A percentile compares a stretch with the other conserved stretches of the same genome.
Conservation (phyloP, 768 basidiomycete species). For the Coprinopsis cinerea region DNA sequence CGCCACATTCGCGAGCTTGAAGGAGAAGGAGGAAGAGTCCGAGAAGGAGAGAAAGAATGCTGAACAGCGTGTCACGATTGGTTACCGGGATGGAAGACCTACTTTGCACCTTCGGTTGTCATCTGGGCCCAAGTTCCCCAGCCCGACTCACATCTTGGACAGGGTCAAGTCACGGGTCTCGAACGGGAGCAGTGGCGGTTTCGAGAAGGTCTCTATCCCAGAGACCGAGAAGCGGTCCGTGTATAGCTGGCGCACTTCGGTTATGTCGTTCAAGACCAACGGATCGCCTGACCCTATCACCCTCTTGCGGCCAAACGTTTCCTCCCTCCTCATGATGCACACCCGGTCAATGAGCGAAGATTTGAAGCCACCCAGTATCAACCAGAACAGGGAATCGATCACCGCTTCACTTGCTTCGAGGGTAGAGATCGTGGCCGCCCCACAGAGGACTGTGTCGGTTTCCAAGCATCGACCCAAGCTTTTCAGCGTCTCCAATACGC, state of each 20-base stretch:
- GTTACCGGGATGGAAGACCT: constrained; percentile 39
- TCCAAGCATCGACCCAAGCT: constrained; percentile 18
- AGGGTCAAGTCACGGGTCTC: constrained; percentile 15
- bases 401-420: constrained; percentile 9
- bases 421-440: constrained; percentile 22
- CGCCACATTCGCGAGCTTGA: constrained; percentile 7
- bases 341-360: not conserved
- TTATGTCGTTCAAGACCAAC: not conserved
- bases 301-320: not conserved
- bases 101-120: constrained; percentile 54
- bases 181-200: not conserved
- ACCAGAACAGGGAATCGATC: constrained; percentile 12
- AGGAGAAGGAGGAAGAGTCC: constrained; percentile 14
- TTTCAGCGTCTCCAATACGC: constrained; percentile 6
- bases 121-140: constrained; percentile 36
- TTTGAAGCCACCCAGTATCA: not conserved
- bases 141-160: constrained; percentile 23
- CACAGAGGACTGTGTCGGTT: constrained; percentile 20
- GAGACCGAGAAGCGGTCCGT: too few species aligned
- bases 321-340: not conserved
- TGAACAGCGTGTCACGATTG: constrained; percentile 37
- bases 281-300: not conserved
- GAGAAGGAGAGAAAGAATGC: constrained; percentile 20
- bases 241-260: not conserved
- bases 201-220: not conserved